Percentiles rank a stretch among this genome's conserved stretches.
These are phyloP conservation scores for Euphorbia schlechtendalii DNA, from an alignment of 441 rosid genomes.

Conservation along the genomic window DNA sequence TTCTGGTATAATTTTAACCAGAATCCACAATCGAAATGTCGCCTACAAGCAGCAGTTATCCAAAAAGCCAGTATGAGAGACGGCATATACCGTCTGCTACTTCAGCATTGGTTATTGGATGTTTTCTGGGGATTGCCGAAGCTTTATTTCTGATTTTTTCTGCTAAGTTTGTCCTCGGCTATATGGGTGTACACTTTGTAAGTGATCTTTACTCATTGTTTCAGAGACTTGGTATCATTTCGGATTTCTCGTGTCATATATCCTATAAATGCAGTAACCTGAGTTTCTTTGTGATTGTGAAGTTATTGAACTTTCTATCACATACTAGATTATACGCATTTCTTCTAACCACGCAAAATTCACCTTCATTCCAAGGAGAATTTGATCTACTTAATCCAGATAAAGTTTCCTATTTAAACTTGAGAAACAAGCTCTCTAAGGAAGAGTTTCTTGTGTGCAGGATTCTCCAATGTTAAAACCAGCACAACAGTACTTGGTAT, in stretches of 20 bases:
- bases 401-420: not conserved
- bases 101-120: conserved; percentile 73
- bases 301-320: not conserved
- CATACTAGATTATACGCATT: not conserved
- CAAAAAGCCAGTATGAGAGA: conserved; percentile 33
- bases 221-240: not conserved
- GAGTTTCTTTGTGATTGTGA: not conserved
- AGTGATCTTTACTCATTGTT: conserved; percentile 18
- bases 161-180: conserved; percentile 57
- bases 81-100: conserved; percentile 86
- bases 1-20: conserved; percentile 4
- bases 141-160: conserved; percentile 55
- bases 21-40: conserved; percentile 20
- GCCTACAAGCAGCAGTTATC: conserved; percentile 20
- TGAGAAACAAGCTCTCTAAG: not conserved
- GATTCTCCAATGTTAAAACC: conserved; percentile 73
- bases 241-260: not conserved
- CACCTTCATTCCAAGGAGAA: too few relatives aligned
- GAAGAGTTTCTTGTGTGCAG: conserved; percentile 27
- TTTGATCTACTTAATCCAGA: too few relatives aligned
- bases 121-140: conserved; percentile 66
- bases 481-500: conserved; percentile 62
- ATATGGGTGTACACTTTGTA: conserved; percentile 79
- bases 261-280: not conserved
- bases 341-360: too few relatives aligned